Evolutionary conservation across 306 rosid genomes (phyloP), one percentile per base, ranked within the genome.

Genomic region (Canavalia gladiata): DNA sequence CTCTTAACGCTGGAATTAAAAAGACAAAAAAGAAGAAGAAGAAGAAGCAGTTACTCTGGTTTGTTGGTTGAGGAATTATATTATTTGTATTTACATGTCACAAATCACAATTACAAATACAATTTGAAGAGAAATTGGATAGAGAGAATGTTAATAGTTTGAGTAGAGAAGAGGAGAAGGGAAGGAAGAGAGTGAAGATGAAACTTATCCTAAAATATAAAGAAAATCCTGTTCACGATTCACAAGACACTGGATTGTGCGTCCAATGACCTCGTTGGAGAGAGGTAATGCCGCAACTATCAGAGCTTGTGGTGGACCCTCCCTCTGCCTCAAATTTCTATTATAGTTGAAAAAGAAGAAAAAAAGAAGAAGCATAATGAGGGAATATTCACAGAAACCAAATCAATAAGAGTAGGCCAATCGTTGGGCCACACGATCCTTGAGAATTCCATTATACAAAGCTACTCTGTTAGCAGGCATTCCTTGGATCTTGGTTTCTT

Each of bases 381-480:
- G 28, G 42, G 82, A 82, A 68, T 59, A 39, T 82, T 79, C 81
- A 86, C 79, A 83, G 47, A 51, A 74, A 33, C 2, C 13, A 60
- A 66, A 80, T 92, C 91, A 92, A 83, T 65, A 87, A 37, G 94
- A 90, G 77, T 90, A 89, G 59, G 90, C 86, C 83, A 85, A 81
- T 41, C 97, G 92, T 9, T 89, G 90, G 82, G 85, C 87, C 9
- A 84, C 85, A 8, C 99, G 98, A 75, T 91, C 97, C 68, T 94
- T 88, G 5, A 93, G 88, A 83, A 95, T 95, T 84, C 99, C 98
- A 13, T 93, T 87, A 72, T 95, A 95, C 42, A 95, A 87, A 51
- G 98, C 98, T 4, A 51, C 87, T 33, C 99, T 90, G 70, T 95
- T 95, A 0, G 90, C 93, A n/a, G 98, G 98, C 88, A 93, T 90